Percentiles rank a stretch among this genome's conserved stretches.
phyloP scores from a whole-genome alignment of 2,329 filamentous ascomycete genomes.

The Periconia sp. region DNA sequence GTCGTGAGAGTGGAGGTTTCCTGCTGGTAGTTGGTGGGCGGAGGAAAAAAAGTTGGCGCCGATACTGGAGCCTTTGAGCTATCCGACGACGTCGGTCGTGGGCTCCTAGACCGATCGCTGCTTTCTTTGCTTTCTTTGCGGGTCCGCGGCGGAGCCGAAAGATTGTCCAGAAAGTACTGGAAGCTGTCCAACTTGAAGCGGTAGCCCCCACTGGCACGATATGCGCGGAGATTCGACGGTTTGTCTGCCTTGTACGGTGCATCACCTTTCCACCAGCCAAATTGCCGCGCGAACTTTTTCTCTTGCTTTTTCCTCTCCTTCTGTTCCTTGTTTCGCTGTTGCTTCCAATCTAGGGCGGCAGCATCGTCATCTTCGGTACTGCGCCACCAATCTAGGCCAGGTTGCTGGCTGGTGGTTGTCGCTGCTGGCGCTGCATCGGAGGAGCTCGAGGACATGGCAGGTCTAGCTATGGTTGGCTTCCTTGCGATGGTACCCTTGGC shows the following conservation, averaged over 20 bases:
- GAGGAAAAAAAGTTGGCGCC: conserved; percentile 52
- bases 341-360: conserved; percentile 66
- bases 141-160: conserved; percentile 15
- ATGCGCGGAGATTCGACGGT: conserved; percentile 34
- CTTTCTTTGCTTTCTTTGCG: conserved; percentile 22
- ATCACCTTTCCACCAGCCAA: conserved; percentile 59
- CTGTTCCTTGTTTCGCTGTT: conserved; percentile 75
- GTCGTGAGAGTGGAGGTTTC: too few relatives aligned
- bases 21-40: conserved; percentile 45
- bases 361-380: conserved; percentile 81
- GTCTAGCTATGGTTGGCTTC: conserved; percentile 27
- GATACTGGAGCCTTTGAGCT: conserved; percentile 16
- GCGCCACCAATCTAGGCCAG: conserved; percentile 27
- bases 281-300: conserved; percentile 76
- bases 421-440: conserved; percentile 20
- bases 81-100: conserved; percentile 18
- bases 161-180: conserved; percentile 27
- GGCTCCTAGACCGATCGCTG: conserved; percentile 17
- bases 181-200: conserved; percentile 30
- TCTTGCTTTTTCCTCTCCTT: conserved; percentile 64
- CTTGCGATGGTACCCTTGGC: conserved; percentile 30
- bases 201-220: conserved; percentile 32
- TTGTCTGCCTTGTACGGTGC: conserved; percentile 30
- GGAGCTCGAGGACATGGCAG: conserved; percentile 19
- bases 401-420: conserved; percentile 23